phyloP scores from a whole-genome alignment of 1,284 basidiomycete genomes.

The Moesziomyces sp. region DNA sequence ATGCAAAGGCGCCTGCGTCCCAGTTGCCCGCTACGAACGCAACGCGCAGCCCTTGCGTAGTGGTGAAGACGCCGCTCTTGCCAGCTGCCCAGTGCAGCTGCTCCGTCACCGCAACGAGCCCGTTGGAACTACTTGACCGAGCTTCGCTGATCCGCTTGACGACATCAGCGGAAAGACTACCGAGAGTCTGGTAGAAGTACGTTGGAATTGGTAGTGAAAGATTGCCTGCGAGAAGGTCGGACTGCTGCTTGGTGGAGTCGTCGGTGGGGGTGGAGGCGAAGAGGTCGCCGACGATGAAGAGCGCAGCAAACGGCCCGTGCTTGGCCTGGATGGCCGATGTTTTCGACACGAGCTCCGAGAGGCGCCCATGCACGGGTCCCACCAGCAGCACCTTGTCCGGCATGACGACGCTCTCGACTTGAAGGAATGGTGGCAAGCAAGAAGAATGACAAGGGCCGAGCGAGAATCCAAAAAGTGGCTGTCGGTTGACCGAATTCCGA shows the following conservation, averaged over 20 bases:
- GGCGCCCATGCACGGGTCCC: slow-evolving; percentile 82
- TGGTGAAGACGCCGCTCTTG: slow-evolving; percentile 42
- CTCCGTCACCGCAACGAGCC: slow-evolving; percentile 26
- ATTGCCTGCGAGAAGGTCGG: slow-evolving; percentile 75
- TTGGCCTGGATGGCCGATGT: slow-evolving; percentile 87
- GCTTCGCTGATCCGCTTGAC: slow-evolving; percentile 4
- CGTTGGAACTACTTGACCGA: neutral
- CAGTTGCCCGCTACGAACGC: slow-evolving; percentile 52
- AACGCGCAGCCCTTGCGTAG: slow-evolving; percentile 32
- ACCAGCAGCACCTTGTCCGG: slow-evolving; percentile 77
- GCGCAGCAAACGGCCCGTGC: slow-evolving; percentile 91
- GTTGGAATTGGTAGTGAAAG: slow-evolving; percentile 84
- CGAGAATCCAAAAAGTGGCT: neutral
- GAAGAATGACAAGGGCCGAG: neutral
- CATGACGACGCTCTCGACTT: slow-evolving; percentile 1
- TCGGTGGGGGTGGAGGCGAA: slow-evolving; percentile 72
- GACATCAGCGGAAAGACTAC: slow-evolving; percentile 3
- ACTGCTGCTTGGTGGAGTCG: slow-evolving; percentile 71
- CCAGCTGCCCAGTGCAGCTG: slow-evolving; percentile 54
- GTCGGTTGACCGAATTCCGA: slow-evolving; percentile 24
- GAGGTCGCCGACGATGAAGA: slow-evolving; percentile 88
- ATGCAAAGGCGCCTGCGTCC: slow-evolving; percentile 22
- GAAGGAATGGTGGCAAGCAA: neutral
- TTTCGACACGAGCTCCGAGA: slow-evolving; percentile 81
- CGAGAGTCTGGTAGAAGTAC: slow-evolving; percentile 86